These are phyloP conservation scores for Neurospora sublineolata DNA, from an alignment of 495 filamentous ascomycete genomes.

Conservation along the genomic window DNA sequence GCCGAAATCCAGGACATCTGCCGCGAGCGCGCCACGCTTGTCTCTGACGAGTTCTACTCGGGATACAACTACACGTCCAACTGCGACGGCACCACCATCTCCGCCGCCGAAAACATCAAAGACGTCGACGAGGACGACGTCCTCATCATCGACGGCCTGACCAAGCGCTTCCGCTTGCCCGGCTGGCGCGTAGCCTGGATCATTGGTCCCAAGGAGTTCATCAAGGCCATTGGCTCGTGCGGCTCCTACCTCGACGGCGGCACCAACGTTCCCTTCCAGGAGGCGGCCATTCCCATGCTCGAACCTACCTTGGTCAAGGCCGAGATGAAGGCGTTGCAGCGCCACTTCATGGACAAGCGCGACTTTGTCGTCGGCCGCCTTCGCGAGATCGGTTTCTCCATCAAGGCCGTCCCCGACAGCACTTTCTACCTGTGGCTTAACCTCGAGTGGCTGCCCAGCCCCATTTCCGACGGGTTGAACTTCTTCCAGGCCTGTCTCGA, in stretches of 20 bases:
- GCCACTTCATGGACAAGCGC: conserved; percentile 78
- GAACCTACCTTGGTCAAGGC: conserved; percentile 63
- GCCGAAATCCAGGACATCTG: conserved; percentile 85
- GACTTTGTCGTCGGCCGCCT: conserved; percentile 78
- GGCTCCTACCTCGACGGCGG: conserved; percentile 94
- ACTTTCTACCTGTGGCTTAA: conserved; percentile 77
- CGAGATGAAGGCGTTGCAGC: conserved; percentile 87
- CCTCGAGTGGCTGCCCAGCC: conserved; percentile 50
- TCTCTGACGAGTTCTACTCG: conserved; percentile 95
- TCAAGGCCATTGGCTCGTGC: conserved; percentile 84
- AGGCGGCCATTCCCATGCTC: conserved; percentile 85
- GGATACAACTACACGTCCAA: conserved; percentile 88
- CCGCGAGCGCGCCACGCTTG: conserved; percentile 77
- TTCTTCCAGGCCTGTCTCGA: conserved; percentile 90
- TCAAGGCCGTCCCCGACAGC: conserved; percentile 68
- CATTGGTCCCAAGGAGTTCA: conserved; percentile 89
- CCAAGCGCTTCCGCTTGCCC: conserved; percentile 91
- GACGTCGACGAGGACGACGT: conserved; percentile 59
- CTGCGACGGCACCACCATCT: conserved; percentile 78
- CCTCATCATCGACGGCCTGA: conserved; percentile 88
- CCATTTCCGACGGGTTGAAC: conserved; percentile 83
- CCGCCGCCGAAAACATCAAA: conserved; percentile 57
- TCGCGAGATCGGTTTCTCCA: conserved; percentile 69
- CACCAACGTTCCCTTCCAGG: conserved; percentile 89
- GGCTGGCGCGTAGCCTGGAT: conserved; percentile 98